Evolutionary conservation across 1,284 basidiomycete species (phyloP).

Genomic region (Grifola frondosa): DNA sequence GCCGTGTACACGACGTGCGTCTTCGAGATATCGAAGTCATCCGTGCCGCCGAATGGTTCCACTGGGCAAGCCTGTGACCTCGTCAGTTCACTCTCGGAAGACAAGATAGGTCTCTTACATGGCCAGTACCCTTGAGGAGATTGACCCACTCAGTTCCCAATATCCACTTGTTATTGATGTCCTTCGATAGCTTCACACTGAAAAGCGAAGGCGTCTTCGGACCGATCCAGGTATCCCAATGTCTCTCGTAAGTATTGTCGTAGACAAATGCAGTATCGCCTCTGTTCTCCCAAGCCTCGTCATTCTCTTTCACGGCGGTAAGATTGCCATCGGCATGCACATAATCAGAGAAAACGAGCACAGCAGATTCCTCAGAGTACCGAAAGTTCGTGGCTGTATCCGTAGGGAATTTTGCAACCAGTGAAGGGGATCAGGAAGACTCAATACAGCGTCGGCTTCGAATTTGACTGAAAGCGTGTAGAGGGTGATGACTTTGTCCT

Average conservation of each 20-base stretch:
- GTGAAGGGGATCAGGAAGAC: slow-evolving; percentile 33
- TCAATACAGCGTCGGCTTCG: slow-evolving; percentile 31
- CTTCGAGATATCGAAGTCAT: slow-evolving; percentile 75
- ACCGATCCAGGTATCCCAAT: slow-evolving; percentile 88
- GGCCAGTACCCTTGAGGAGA: slow-evolving; percentile 61
- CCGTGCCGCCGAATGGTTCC: slow-evolving; percentile 77
- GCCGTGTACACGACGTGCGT: slow-evolving; percentile 78
- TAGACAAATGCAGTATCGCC: slow-evolving; percentile 78
- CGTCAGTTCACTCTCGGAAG: background rate
- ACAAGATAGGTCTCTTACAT: slow-evolving; percentile 45
- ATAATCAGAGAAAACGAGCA: slow-evolving; percentile 74
- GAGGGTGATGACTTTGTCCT: slow-evolving; percentile 50
- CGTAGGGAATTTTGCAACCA: slow-evolving; percentile 57
- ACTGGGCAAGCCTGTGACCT: slow-evolving; percentile 63
- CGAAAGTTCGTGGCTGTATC: slow-evolving; percentile 67
- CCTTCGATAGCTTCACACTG: slow-evolving; percentile 53
- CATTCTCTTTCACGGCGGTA: slow-evolving; percentile 60
- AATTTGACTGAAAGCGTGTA: slow-evolving; percentile 56
- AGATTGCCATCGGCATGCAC: slow-evolving; percentile 77
- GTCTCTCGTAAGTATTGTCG: slow-evolving; percentile 74
- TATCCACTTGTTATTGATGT: slow-evolving; percentile 49
- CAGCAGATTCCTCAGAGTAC: slow-evolving; percentile 50
- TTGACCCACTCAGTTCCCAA: slow-evolving; percentile 55
- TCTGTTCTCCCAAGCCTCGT: slow-evolving; percentile 69
- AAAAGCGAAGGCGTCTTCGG: slow-evolving; percentile 74